Conservation (phyloP, 2,329 filamentous ascomycete species). For the Sclerotinia trifoliorum region DNA sequence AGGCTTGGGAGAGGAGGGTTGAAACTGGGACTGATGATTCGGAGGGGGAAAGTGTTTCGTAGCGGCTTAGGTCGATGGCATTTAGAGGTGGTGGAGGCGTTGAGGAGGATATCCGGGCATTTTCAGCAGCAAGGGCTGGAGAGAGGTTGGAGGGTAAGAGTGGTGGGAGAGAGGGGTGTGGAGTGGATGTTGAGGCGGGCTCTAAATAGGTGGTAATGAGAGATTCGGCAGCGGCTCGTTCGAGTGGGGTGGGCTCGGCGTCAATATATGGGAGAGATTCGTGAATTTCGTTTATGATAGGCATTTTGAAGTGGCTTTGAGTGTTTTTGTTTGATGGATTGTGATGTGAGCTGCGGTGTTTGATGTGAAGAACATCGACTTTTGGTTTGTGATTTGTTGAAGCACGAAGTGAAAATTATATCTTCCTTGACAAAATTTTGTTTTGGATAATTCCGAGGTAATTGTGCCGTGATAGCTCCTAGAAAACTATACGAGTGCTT, state of each 20-base stretch:
- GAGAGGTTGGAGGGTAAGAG: constrained; percentile 60
- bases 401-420: not conserved
- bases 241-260: constrained; percentile 59
- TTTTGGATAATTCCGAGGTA: not conserved
- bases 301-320: constrained; percentile 28
- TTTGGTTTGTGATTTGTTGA: not conserved
- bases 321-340: constrained; percentile 5
- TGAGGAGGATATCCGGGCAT: constrained; percentile 40
- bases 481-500: not conserved
- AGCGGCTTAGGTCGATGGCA: constrained; percentile 74
- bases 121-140: constrained; percentile 64
- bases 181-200: constrained; percentile 40
- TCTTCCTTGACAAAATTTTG: not conserved
- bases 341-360: constrained; percentile 10
- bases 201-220: constrained; percentile 67
- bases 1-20: constrained; percentile 48
- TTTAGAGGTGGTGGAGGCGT: constrained; percentile 48
- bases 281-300: constrained; percentile 35
- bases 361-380: not conserved
- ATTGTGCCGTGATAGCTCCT: not conserved
- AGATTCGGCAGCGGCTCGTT: constrained; percentile 64
- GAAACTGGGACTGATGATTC: constrained; percentile 49
- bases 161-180: constrained; percentile 53
- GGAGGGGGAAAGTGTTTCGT: constrained; percentile 62
- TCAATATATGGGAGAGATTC: constrained; percentile 63